These are phyloP conservation scores for Candida argentea DNA, from an alignment of 805 yeast species.

Conservation along the genomic window DNA sequence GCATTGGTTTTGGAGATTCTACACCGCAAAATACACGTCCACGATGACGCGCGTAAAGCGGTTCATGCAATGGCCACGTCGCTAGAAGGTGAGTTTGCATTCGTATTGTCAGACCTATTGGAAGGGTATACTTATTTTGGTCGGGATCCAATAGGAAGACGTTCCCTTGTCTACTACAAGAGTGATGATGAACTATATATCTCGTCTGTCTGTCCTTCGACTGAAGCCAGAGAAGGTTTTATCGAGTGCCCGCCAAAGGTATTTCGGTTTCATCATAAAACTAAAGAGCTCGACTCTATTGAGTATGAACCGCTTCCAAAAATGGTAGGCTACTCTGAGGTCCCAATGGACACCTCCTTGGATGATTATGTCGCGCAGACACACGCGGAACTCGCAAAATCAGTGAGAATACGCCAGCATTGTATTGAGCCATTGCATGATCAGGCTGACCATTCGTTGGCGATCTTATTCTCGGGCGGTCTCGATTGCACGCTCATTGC, in stretches of 20 bases:
- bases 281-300: neutral
- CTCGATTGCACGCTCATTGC: conserved; percentile 84
- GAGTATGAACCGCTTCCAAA: conserved; percentile 1
- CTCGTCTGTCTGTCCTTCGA: conserved; percentile 18
- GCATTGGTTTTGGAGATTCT: conserved; percentile 5
- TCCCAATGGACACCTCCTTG: neutral
- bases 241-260: conserved; percentile 38
- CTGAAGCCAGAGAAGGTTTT: neutral
- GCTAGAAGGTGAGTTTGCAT: conserved; percentile 81
- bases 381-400: conserved; percentile 15
- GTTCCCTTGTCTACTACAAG: conserved; percentile 51
- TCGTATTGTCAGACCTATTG: conserved; percentile 36
- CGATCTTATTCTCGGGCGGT: conserved; percentile 87
- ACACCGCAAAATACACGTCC: conserved; percentile 4
- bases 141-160: conserved; percentile 72
- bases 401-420: conserved; percentile 43
- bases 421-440: conserved; percentile 43
- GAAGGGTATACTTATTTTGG: conserved; percentile 55
- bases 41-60: conserved; percentile 14
- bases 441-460: conserved; percentile 23
- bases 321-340: neutral
- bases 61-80: conserved; percentile 30
- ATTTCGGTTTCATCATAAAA: conserved; percentile 29
- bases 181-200: conserved; percentile 29
- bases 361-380: conserved; percentile 4